phyloP scores from a whole-genome alignment of 306 rosid species.

The Comarum palustre region DNA sequence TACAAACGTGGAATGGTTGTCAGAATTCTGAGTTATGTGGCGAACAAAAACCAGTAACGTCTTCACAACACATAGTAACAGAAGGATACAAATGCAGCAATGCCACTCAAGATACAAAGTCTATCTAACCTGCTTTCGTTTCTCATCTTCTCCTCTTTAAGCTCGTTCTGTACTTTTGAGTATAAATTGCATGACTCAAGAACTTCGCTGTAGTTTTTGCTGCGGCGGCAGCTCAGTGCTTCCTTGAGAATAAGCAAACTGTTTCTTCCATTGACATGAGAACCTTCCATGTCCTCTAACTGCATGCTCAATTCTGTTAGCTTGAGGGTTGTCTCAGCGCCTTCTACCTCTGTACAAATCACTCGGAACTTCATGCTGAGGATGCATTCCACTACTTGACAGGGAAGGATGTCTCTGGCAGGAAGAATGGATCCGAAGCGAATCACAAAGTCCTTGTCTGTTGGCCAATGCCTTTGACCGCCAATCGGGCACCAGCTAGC shows the following conservation, averaged over 20 bases:
- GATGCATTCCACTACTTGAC: constrained; percentile 74
- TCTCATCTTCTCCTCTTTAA: constrained; percentile 82
- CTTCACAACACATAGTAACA: constrained; percentile 53
- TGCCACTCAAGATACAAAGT: constrained; percentile 44
- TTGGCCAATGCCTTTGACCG: constrained; percentile 94
- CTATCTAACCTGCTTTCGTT: constrained; percentile 66
- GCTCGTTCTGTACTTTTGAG: constrained; percentile 68
- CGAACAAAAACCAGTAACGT: constrained; percentile 13
- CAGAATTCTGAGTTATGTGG: constrained; percentile 30
- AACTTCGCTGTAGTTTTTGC: constrained; percentile 65
- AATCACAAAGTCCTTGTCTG: constrained; percentile 70
- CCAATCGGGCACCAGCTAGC: constrained; percentile 90
- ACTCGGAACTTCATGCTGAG: constrained; percentile 78
- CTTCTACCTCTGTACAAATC: constrained; percentile 56
- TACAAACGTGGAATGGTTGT: constrained; percentile 23
- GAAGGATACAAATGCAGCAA: constrained; percentile 38
- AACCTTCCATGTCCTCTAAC: constrained; percentile 84
- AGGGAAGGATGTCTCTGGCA: constrained; percentile 72
- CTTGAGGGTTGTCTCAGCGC: constrained; percentile 48
- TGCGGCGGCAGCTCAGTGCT: constrained; percentile 67
- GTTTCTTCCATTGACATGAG: constrained; percentile 70
- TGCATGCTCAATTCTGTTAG: constrained; percentile 85
- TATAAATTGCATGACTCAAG: constrained; percentile 70
- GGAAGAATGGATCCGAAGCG: constrained; percentile 84
- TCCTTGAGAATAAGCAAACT: constrained; percentile 78